A percentile compares a stretch with the other conserved stretches of the same genome.
Evolutionary conservation across 1,139 yeast species (phyloP).

Genomic region (Chernovozyma aurita): DNA sequence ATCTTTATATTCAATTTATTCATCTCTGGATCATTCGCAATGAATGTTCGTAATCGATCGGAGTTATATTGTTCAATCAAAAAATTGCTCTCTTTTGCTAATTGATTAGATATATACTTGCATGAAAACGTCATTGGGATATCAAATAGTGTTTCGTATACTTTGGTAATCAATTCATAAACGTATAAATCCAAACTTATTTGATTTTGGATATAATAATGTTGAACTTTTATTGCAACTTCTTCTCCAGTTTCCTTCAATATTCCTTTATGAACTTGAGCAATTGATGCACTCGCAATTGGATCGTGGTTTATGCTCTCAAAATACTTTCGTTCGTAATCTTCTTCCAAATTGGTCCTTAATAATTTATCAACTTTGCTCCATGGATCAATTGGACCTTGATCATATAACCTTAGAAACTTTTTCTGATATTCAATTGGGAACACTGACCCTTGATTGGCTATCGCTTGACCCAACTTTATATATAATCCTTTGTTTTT

Average conservation of each 20-base stretch:
- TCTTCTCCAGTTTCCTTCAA: slow-evolving; percentile 43
- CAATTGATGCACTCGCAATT: slow-evolving; percentile 69
- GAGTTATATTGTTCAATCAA: slow-evolving; percentile 53
- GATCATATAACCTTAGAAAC: slow-evolving; percentile 58
- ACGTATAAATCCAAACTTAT: slow-evolving; percentile 55
- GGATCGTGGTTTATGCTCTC: too few relatives aligned
- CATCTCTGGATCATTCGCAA: slow-evolving; percentile 23
- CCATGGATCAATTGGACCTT: slow-evolving; percentile 71
- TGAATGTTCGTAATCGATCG: slow-evolving; percentile 16
- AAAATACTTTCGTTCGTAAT: slow-evolving; percentile 42
- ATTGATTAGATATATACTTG: slow-evolving; percentile 52
- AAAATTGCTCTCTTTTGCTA: slow-evolving; percentile 61
- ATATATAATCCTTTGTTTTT: slow-evolving; percentile 69
- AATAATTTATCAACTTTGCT: slow-evolving; percentile 43
- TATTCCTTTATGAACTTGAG: slow-evolving; percentile 63
- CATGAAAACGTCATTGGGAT: slow-evolving; percentile 60
- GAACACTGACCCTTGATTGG: slow-evolving; percentile 63
- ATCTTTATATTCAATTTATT: slow-evolving; percentile 22
- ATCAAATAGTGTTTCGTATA: slow-evolving; percentile 58
- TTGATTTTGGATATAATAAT: slow-evolving; percentile 54
- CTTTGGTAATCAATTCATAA: slow-evolving; percentile 46
- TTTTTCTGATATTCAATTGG: slow-evolving; percentile 58
- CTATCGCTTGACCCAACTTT: slow-evolving; percentile 72
- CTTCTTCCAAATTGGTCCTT: slow-evolving; percentile 38
- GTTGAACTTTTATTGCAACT: slow-evolving; percentile 72